Evolutionary conservation across 768 basidiomycete genomes (phyloP), one percentile per base, ranked within the genome.

Genomic region (Xerocomellus dryophilus): DNA sequence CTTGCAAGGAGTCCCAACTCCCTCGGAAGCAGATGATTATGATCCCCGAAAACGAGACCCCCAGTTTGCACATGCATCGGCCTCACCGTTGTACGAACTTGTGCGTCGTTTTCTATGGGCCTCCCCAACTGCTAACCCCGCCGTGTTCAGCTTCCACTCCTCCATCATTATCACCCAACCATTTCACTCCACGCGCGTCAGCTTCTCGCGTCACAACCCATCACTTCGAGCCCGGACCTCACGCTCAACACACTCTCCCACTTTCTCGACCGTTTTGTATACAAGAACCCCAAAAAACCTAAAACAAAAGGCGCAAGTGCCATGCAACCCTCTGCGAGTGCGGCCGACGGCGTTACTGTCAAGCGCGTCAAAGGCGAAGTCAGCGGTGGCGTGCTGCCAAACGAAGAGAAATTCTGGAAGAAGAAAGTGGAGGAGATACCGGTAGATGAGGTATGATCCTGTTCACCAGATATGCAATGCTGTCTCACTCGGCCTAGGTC

Each of bases 221-320:
- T 98, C 11, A 91, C 92, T 0, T 87, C 90, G 10, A 86, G 83
- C 9, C 81, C 92, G 0, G 95, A 98, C 65, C 86, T 99, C 44
- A 85, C 90, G 10, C 84, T 93, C 52, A 94, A 97, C 74, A 95
- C 94, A 1, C 82, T 98, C 21, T 86, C 90, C 1, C 91, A 94
- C 63, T 98, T 99, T 82, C 81, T 98, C 38, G 97, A 98, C 67
- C 84, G 95, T 3, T 98, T 98, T 73, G 91, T 98, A 40, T 98
- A 93, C 77, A 92, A 94, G 71, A 98, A 98, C 68, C 86, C 94
- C 1, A 98, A 98, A 75, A 85, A 87, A 62, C 58, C 72, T 2
- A 78, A 75, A 51, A 74, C 81, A 8, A 87, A 85, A 65, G 95
- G 94, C n/a, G 78, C 83, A 0, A 91, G 88, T 57, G 89, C 90